These are phyloP conservation scores for Mayamaea pseudoterrestris DNA, from an alignment of 108 stramenopile genomes.

Conservation along the genomic window DNA sequence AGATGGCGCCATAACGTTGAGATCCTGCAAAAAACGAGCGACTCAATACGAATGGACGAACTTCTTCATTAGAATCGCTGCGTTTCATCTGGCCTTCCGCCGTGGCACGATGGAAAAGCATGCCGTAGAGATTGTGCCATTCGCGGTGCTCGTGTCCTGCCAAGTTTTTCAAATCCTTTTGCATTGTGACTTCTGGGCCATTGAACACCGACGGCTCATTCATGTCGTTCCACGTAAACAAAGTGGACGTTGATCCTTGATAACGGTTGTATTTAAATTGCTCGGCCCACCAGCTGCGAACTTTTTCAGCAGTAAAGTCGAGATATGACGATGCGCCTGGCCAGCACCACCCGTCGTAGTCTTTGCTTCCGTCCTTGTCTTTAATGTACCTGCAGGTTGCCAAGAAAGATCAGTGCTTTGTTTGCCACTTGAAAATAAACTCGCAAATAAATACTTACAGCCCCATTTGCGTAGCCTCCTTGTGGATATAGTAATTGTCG, in stretches of 20 bases:
- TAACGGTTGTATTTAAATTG: slow-evolving; percentile 90
- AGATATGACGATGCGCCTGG: slow-evolving; percentile 97
- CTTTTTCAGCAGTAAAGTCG: slow-evolving; percentile 90
- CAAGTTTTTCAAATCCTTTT: slow-evolving; percentile 81
- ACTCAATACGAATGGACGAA: slow-evolving; percentile 93
- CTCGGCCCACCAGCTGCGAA: slow-evolving; percentile 95
- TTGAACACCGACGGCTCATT: slow-evolving; percentile 99
- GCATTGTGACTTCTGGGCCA: slow-evolving; percentile 98
- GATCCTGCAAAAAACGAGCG: slow-evolving; percentile 95
- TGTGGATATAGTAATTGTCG: slow-evolving; percentile 84
- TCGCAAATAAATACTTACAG: too few species aligned
- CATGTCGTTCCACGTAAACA: slow-evolving; percentile 99
- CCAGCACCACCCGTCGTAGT: slow-evolving; percentile 99
- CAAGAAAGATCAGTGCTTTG: too few species aligned
- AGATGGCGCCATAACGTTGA: slow-evolving; percentile 95
- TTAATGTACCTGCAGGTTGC: too few species aligned
- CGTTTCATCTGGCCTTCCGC: slow-evolving; percentile 79
- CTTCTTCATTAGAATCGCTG: slow-evolving; percentile 39
- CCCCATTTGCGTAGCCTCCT: slow-evolving; percentile 84
- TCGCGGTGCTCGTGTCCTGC: slow-evolving; percentile 93
- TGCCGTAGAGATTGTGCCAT: slow-evolving; percentile 99
- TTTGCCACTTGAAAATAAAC: too few species aligned
- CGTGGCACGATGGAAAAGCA: slow-evolving; percentile 96
- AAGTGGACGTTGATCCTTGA: slow-evolving; percentile 79
- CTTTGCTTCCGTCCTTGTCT: slow-evolving; percentile 79